Percentiles rank a stretch among this genome's conserved stretches.
These are phyloP conservation scores for Pythium coloratum DNA, from an alignment of 352 stramenopile species.

Conservation along the genomic window DNA sequence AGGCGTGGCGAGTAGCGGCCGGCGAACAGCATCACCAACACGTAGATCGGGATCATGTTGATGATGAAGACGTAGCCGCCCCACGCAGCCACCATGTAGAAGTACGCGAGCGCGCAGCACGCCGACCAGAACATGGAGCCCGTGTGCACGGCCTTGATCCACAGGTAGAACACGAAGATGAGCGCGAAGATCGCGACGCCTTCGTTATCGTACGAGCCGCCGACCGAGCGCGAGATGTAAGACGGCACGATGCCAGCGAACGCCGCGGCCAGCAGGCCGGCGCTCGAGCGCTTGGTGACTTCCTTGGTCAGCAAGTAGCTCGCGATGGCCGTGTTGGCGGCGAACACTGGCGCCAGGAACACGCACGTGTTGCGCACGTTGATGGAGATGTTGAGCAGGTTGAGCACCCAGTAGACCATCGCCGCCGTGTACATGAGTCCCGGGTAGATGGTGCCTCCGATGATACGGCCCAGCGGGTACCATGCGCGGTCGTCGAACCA, in stretches of 20 bases:
- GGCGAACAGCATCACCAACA: slow-evolving; percentile 88
- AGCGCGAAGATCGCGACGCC: slow-evolving; percentile 97
- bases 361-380: slow-evolving; percentile 89
- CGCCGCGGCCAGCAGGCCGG: slow-evolving; percentile 88
- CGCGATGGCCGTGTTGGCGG: slow-evolving; percentile 77
- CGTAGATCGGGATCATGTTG: slow-evolving; percentile 98
- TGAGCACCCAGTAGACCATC: slow-evolving; percentile 88
- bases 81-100: slow-evolving; percentile 97
- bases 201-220: slow-evolving; percentile 98
- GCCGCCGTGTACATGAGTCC: slow-evolving; percentile 36
- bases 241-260: slow-evolving; percentile 95
- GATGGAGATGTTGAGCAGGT: slow-evolving; percentile 60
- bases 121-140: slow-evolving; percentile 76
- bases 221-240: slow-evolving; percentile 96
- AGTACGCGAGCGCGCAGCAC: slow-evolving; percentile 89
- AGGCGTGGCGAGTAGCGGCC: slow-evolving; percentile 92
- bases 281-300: slow-evolving; percentile 54
- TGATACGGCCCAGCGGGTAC: too few species aligned
- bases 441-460: too few species aligned
- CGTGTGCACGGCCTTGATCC: slow-evolving; percentile 80
- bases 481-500: too few species aligned
- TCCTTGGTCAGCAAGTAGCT: slow-evolving; percentile 88
- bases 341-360: slow-evolving; percentile 89
- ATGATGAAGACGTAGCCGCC: slow-evolving; percentile 99
- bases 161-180: slow-evolving; percentile 97